Evolutionary conservation across 257 asterid species (phyloP).

Genomic region (Scutellaria barbata): DNA sequence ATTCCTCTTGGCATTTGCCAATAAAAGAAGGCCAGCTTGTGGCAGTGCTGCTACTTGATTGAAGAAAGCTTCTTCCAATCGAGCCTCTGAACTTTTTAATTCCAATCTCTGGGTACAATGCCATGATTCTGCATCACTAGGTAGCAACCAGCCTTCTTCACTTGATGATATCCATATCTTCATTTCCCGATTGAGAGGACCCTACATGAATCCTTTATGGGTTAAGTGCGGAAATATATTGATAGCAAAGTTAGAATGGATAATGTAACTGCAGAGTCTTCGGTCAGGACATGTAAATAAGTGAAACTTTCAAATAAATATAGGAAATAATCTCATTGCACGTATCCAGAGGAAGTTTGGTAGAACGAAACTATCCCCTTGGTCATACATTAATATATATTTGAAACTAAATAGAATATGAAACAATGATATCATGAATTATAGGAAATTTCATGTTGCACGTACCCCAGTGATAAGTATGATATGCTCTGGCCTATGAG

Average conservation of each 20-base stretch:
- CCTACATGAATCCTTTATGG: constrained; percentile 53
- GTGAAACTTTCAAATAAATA: neutral
- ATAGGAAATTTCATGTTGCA: constrained; percentile 1
- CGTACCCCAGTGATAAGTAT: constrained; percentile 95
- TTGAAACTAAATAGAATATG: neutral
- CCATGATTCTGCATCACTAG: constrained; percentile 94
- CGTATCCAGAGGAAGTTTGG: neutral
- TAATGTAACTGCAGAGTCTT: constrained; percentile 6
- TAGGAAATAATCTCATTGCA: neutral
- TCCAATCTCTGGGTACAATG: constrained; percentile 83
- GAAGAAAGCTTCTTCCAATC: constrained; percentile 79
- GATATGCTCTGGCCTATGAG: constrained; percentile 89
- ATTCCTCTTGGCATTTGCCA: constrained; percentile 95
- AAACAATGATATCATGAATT: neutral
- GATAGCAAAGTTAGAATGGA: constrained; percentile 39
- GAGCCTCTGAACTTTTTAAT: constrained; percentile 75
- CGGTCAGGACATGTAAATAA: neutral
- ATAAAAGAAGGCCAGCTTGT: constrained; percentile 77
- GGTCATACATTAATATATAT: neutral
- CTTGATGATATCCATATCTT: constrained; percentile 91
- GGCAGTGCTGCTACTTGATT: constrained; percentile 94
- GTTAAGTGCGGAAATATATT: constrained; percentile 30
- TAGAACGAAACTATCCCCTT: neutral
- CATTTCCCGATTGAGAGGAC: constrained; percentile 83
- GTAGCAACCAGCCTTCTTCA: constrained; percentile 99